Evolutionary conservation across 768 basidiomycete species (phyloP), one percentile per base, ranked within the genome.

Genomic region (Russula sp.): DNA sequence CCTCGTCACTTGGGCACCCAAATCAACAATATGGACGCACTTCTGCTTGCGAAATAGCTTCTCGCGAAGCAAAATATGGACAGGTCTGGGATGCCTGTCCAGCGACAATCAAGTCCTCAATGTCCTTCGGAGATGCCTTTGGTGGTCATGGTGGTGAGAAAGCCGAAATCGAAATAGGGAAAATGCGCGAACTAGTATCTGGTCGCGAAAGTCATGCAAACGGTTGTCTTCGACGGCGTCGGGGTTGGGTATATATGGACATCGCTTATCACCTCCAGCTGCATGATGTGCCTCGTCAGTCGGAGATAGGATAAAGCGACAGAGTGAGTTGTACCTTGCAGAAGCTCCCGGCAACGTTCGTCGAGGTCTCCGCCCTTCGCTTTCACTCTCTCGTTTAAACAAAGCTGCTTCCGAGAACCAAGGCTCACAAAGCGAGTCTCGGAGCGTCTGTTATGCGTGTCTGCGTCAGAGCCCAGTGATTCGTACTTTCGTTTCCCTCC

Each of bases 61-160:
- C 77, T 46, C 97, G 77, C 8, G 93, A 88, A 3, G 89, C 93
- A 72, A 98, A 99, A 74, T 98, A 99, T 0, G 96, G 92, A 71
- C 96, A 99, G 9, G 83, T 85, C 49, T 85, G 77, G 1, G 81
- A 73, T 52, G 83, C 76, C 55, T 82, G 80, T 2, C 97, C 97
- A 1, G 85, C 75, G 8, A 72, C 72, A 7, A 90, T 90, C 16
- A 98, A 81, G 66, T 98, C 95, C 71, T 98, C 96, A 5, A 99
- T 97, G 65, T 97, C 96, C 70, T 91, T 92, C 0, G 94, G 90
- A 2, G 81, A 79, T 0, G 94, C 90, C 94, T 95, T 54, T 22
- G 16, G 59, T 20, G 20, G 7, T 53, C 29, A 57, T 48, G 10
- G 42, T 43, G 29, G 42, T 56, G 52, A 34, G 59, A 52, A 22